Evolutionary conservation across 495 filamentous ascomycete species (phyloP).

Genomic region (Filosporella fistucella): DNA sequence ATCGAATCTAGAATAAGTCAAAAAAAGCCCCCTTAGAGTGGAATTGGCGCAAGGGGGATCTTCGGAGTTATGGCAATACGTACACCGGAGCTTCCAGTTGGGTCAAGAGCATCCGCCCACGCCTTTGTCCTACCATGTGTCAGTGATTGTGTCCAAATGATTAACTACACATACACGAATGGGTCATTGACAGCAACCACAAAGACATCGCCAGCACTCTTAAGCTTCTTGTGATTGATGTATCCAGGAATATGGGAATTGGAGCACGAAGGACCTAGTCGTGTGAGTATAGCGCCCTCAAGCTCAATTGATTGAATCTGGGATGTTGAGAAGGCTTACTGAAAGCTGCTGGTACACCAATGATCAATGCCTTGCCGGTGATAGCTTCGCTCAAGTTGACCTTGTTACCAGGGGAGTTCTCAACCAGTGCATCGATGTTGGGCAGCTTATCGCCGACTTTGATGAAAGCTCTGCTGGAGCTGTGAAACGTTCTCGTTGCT

Average conservation of each 20-base stretch:
- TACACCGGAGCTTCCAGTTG: slow-evolving; percentile 66
- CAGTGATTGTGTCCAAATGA: background rate
- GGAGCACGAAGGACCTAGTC: slow-evolving; percentile 65
- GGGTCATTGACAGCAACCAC: slow-evolving; percentile 93
- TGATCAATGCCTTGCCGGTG: slow-evolving; percentile 66
- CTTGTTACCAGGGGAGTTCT: slow-evolving; percentile 70
- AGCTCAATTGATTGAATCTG: background rate
- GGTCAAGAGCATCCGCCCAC: slow-evolving; percentile 73
- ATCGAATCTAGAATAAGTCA: slow-evolving; percentile 54
- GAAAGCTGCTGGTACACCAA: slow-evolving; percentile 90
- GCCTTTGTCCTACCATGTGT: slow-evolving; percentile 66
- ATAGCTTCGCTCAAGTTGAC: slow-evolving; percentile 80
- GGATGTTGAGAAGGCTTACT: slow-evolving; percentile 40
- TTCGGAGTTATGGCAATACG: slow-evolving; percentile 29
- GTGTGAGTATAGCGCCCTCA: background rate
- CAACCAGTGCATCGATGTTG: slow-evolving; percentile 53
- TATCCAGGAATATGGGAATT: slow-evolving; percentile 77
- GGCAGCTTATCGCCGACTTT: slow-evolving; percentile 60
- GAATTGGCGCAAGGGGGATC: background rate
- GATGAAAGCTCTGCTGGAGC: slow-evolving; percentile 43
- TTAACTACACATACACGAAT: slow-evolving; percentile 67
- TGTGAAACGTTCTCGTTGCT: slow-evolving; percentile 41
- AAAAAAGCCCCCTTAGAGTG: background rate
- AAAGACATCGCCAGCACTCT: slow-evolving; percentile 73
- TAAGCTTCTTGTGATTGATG: slow-evolving; percentile 67